A percentile compares a stretch with the other conserved stretches of the same genome.
phyloP scores from a whole-genome alignment of 768 basidiomycete genomes.

The Suillus alpinus region DNA sequence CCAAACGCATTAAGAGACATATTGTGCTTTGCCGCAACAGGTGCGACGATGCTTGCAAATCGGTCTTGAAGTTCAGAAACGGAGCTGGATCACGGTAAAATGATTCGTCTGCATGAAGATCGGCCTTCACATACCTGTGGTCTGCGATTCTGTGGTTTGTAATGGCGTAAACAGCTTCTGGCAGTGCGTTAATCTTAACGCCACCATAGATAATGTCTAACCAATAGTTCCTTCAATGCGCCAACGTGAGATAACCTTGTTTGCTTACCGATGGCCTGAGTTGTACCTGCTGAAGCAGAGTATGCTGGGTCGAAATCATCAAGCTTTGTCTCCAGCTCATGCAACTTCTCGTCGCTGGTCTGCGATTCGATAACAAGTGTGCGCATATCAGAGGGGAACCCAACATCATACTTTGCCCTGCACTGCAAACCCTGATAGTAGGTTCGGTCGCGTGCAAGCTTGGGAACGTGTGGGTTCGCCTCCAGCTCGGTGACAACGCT shows the following conservation, averaged over 20 bases:
- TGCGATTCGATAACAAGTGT: slow-evolving; percentile 22
- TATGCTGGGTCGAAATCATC: slow-evolving; percentile 19
- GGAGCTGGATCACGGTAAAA: slow-evolving; percentile 7
- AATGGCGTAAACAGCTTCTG: slow-evolving; percentile 38
- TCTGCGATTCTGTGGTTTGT: slow-evolving; percentile 34
- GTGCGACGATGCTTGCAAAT: slow-evolving; percentile 9
- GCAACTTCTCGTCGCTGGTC: slow-evolving; percentile 18
- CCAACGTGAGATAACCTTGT: slow-evolving; percentile 26
- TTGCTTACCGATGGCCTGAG: slow-evolving; percentile 27
- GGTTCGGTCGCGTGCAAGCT: slow-evolving; percentile 24
- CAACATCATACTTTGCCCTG: slow-evolving; percentile 37
- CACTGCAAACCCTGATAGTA: slow-evolving; percentile 39
- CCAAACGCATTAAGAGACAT: slow-evolving; percentile 43
- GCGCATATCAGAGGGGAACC: slow-evolving; percentile 25
- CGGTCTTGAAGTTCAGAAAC: slow-evolving; percentile 10
- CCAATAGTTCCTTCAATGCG: slow-evolving; percentile 22
- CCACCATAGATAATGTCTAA: slow-evolving; percentile 42
- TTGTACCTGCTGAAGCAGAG: slow-evolving; percentile 21
- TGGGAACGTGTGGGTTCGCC: slow-evolving; percentile 37
- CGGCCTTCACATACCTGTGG: slow-evolving; percentile 20
- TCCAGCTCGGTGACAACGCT: slow-evolving; percentile 46
- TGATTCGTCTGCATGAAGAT: not conserved
- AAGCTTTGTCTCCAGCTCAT: slow-evolving; percentile 15
- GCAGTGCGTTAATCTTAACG: slow-evolving; percentile 46
- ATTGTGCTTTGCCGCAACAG: slow-evolving; percentile 34